Conservation (phyloP, 2,329 filamentous ascomycete genomes). For the Pestalotiopsis sp. region DNA sequence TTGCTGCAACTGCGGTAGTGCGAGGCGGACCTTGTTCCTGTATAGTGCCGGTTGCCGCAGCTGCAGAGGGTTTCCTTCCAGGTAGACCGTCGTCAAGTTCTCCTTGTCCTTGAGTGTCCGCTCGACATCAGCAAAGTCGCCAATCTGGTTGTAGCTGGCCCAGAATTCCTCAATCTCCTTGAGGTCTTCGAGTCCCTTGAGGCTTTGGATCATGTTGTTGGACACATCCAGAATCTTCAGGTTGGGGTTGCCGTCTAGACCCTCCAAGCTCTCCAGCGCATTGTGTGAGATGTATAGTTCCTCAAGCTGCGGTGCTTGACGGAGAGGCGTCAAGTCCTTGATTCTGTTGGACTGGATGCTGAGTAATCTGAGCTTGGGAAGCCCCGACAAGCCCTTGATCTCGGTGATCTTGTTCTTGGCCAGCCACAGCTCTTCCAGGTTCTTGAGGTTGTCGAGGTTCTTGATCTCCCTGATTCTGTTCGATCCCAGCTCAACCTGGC, state of each 20-base stretch:
- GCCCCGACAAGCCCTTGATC: conserved; percentile 72
- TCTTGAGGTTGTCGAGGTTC: conserved; percentile 76
- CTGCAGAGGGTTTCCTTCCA: conserved; percentile 93
- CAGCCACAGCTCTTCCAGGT: conserved; percentile 87
- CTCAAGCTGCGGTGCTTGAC: conserved; percentile 75
- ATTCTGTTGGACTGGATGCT: conserved; percentile 97
- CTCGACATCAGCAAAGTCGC: conserved; percentile 82
- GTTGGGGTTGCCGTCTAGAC: conserved; percentile 67
- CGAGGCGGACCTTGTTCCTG: conserved; percentile 88
- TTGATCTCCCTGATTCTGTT: conserved; percentile 90
- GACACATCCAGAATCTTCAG: conserved; percentile 86
- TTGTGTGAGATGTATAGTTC: conserved; percentile 98
- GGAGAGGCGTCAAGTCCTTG: conserved; percentile 74
- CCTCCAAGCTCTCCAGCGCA: conserved; percentile 75
- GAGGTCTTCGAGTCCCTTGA: conserved; percentile 72
- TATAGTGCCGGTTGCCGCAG: conserved; percentile 79
- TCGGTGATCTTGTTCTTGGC: conserved; percentile 96
- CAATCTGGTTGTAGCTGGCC: conserved; percentile 86
- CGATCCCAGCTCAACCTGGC: conserved; percentile 86
- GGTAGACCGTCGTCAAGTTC: conserved; percentile 86
- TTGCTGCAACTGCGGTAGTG: conserved; percentile 84
- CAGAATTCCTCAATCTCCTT: conserved; percentile 84
- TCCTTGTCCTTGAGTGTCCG: conserved; percentile 77
- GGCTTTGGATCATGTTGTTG: conserved; percentile 78
- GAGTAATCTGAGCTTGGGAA: conserved; percentile 82